Percentiles rank a stretch among this genome's conserved stretches.
Conservation (phyloP, 176 grass and related monocot species). For the Carex parvula region DNA sequence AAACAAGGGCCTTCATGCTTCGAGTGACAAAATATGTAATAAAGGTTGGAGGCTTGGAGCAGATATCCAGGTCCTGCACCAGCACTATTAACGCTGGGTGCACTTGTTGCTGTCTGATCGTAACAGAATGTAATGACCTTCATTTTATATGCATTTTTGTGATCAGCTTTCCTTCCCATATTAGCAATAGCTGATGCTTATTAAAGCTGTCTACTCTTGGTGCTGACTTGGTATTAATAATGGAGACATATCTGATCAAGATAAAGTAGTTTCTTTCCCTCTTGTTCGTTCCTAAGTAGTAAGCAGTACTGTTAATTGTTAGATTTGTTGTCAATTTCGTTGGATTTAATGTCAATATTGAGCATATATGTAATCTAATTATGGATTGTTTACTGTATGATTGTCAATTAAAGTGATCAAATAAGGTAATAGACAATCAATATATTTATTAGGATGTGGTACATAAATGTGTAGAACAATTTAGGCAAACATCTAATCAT, state of each 20-base stretch:
- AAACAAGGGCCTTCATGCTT: too few species aligned
- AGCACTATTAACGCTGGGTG: neutral
- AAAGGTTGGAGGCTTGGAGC: neutral
- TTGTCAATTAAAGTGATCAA: too few species aligned
- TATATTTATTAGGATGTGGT: too few species aligned
- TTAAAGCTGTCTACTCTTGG: neutral
- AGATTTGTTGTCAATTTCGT: too few species aligned
- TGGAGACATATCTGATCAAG: constrained; percentile 8
- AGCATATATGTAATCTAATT: too few species aligned
- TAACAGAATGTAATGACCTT: neutral
- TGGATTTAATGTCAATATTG: too few species aligned
- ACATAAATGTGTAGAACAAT: too few species aligned
- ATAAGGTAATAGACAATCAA: too few species aligned
- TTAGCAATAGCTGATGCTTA: neutral
- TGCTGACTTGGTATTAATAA: neutral
- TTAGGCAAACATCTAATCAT: too few species aligned
- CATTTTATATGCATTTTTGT: neutral
- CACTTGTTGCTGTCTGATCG: constrained; percentile 1
- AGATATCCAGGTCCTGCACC: neutral
- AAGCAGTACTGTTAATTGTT: too few species aligned
- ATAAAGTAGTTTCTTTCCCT: neutral
- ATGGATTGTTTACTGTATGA: too few species aligned
- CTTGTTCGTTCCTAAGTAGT: neutral
- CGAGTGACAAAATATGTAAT: too few species aligned
- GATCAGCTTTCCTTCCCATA: neutral